Evolutionary conservation across 225 moss, liverwort and hornwort genomes (phyloP), one percentile per base, ranked within the genome.

Genomic region (Physcomitrium patens): DNA sequence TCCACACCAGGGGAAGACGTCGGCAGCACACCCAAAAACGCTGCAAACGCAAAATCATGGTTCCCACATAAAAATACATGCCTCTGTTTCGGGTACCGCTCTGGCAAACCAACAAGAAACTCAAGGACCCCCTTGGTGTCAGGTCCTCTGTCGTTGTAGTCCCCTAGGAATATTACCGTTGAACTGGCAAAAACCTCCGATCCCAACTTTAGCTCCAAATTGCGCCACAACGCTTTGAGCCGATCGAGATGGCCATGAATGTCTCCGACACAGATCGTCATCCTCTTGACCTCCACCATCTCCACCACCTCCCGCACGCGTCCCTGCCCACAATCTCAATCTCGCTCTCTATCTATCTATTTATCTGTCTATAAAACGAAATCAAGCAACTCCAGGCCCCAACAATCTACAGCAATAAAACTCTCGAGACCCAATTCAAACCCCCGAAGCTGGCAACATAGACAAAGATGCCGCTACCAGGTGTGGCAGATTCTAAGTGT

Each of bases 31-130:
- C 90, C 95, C 65, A 99, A 11, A 55, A 86, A 99, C 5, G 87
- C 90, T 73, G 91, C 93, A 60, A 99, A 99, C 14, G 93, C 95
- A 18, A 93, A 99, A 71, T 99, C 99, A 72, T 99, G 99, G 55
- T 99, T 99, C 13, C 99, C 99, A 19, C 89, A 89, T 44, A 99
- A 77, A 75, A 93, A 99, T 12, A 93, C 93, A 65, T 91, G 99
- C 1, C 68, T 80, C 74, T 99, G 99, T 23, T 74, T 54, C 3
- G 91, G 99, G 48, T 93, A 90, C 1, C 63, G 67, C 44, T 42
- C 19, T 28, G 91, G 91, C 73, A 99, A 84, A 19, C 71, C 53
- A 43, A 80, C 64, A 26, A 99, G 90, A 45, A 99, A 95, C 16
- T 99, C 91, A 47, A 95, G 49, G 12, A 93, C 93, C 0, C 83